phyloP scores from a whole-genome alignment of 306 rosid species.

The Begonia masoniana region DNA sequence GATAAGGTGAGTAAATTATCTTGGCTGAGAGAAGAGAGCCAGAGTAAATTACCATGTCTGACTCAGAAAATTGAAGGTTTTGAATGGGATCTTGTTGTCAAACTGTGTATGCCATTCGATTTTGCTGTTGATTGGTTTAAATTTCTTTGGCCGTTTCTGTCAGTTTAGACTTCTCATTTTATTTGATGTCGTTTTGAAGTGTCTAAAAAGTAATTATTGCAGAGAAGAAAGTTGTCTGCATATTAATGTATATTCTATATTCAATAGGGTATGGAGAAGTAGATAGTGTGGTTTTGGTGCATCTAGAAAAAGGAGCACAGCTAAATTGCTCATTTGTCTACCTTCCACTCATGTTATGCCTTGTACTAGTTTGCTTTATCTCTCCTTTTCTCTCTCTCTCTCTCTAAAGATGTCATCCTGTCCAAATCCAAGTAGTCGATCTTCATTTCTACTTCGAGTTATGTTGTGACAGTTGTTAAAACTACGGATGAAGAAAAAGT shows the following conservation, averaged over 20 bases:
- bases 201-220: too few relatives aligned
- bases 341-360: conserved; percentile 16
- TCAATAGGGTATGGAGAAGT: conserved; percentile 13
- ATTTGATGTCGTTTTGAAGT: not conserved
- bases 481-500: conserved; percentile 5
- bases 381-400: conserved; percentile 8
- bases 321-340: conserved; percentile 41
- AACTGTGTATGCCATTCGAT: not conserved
- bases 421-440: not conserved
- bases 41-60: not conserved
- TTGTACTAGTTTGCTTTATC: conserved; percentile 46
- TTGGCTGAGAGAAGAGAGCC: not conserved
- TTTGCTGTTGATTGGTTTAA: too few relatives aligned
- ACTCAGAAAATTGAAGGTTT: not conserved
- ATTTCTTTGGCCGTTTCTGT: not conserved
- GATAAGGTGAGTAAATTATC: too few relatives aligned
- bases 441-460: not conserved
- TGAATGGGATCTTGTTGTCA: not conserved
- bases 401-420: conserved; percentile 5
- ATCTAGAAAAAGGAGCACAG: conserved; percentile 40
- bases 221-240: too few relatives aligned
- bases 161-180: not conserved
- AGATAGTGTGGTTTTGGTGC: conserved; percentile 40
- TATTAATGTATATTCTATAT: conserved; percentile 6
- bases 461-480: conserved; percentile 2